Evolutionary conservation across 805 yeast genomes (phyloP).

Genomic region (Candida wancherniae): DNA sequence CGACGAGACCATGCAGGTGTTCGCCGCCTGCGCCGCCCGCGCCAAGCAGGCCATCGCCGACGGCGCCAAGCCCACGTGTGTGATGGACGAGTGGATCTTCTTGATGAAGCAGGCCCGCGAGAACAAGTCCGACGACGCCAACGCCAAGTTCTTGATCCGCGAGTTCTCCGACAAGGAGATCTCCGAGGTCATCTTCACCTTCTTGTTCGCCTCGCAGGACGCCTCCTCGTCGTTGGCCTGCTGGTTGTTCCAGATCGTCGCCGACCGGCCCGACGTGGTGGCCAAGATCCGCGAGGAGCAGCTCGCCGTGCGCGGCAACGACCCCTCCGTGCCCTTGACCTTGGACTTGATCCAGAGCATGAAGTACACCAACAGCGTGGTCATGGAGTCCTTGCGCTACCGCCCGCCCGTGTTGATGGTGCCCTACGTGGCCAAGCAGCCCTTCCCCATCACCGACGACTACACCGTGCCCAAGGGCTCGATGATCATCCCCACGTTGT

Average conservation of each 20-base stretch:
- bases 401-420: conserved; percentile 99
- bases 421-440: conserved; percentile 87
- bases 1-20: conserved; percentile 88
- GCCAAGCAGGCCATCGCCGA: conserved; percentile 75
- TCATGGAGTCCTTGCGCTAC: conserved; percentile 86
- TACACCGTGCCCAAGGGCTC: conserved; percentile 96
- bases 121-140: conserved; percentile 45
- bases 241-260: conserved; percentile 95
- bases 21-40: conserved; percentile 81
- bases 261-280: conserved; percentile 91
- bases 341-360: conserved; percentile 77
- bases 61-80: conserved; percentile 79
- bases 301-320: conserved; percentile 71
- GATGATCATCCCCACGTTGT: conserved; percentile 92
- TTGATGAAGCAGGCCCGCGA: conserved; percentile 73
- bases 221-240: conserved; percentile 96
- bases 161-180: conserved; percentile 88
- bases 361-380: conserved; percentile 86
- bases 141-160: conserved; percentile 60
- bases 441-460: conserved; percentile 74
- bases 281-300: conserved; percentile 90
- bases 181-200: conserved; percentile 94
- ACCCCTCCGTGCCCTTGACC: conserved; percentile 56
- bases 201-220: conserved; percentile 95
- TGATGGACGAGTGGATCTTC: conserved; percentile 92